Evolutionary conservation across 176 grass and related monocot genomes (phyloP).

Genomic region (Hordeum marinum): DNA sequence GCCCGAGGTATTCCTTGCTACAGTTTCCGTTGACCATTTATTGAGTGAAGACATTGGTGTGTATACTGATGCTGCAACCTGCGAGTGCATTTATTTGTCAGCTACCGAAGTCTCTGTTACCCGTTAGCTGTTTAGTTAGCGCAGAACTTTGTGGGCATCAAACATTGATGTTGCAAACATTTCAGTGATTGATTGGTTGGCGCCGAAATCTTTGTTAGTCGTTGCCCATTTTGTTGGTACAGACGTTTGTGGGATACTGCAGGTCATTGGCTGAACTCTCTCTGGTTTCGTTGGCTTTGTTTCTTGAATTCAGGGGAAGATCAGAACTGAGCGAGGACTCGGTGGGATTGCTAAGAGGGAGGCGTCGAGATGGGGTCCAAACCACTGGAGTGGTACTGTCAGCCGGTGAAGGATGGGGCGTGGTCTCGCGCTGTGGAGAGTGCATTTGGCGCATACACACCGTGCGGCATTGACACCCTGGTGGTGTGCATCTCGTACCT

Average conservation of each 20-base stretch:
- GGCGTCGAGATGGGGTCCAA: slow-evolving; percentile 60
- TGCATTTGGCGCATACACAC: slow-evolving; percentile 79
- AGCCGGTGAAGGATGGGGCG: slow-evolving; percentile 59
- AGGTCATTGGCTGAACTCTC: not conserved
- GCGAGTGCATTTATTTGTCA: not conserved
- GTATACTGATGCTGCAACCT: slow-evolving; percentile 10
- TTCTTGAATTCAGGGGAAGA: slow-evolving; percentile 22
- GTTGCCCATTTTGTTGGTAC: not conserved
- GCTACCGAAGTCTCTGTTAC: not conserved
- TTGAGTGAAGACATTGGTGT: not conserved
- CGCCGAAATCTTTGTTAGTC: not conserved
- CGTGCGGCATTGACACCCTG: slow-evolving; percentile 63
- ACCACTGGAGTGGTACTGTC: slow-evolving; percentile 83
- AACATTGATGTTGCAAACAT: not conserved
- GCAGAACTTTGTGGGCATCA: not conserved
- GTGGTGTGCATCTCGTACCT: slow-evolving; percentile 87
- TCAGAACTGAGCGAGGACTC: slow-evolving; percentile 14
- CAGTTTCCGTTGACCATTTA: not conserved
- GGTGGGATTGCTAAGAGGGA: slow-evolving; percentile 3
- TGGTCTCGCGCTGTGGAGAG: slow-evolving; percentile 68
- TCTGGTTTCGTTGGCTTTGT: not conserved
- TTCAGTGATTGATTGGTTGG: not conserved
- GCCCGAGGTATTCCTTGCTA: not conserved
- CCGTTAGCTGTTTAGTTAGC: not conserved
- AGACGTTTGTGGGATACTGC: not conserved